Conservation (phyloP, 768 basidiomycete species). For the Leucocoprinus leucothites region DNA sequence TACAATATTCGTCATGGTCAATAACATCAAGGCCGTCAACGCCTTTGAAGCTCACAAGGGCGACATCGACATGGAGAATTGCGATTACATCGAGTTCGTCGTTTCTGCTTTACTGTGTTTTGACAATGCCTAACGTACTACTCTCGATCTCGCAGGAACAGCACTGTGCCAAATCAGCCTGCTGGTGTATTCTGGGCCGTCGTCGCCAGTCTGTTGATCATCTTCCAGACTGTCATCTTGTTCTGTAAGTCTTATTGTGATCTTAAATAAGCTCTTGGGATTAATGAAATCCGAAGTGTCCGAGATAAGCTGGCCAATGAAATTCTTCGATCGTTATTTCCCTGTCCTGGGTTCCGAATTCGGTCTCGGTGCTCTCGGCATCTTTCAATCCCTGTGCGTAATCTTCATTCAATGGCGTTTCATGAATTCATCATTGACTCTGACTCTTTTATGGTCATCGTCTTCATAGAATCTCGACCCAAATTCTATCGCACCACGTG, state of each 20-base stretch:
- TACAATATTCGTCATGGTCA: slow-evolving; percentile 70
- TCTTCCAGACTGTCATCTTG: slow-evolving; percentile 76
- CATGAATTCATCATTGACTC: neutral
- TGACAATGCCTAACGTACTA: neutral
- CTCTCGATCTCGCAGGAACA: slow-evolving; percentile 40
- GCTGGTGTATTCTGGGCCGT: slow-evolving; percentile 93
- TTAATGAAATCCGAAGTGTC: slow-evolving; percentile 40
- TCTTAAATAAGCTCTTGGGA: neutral
- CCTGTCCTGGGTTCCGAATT: slow-evolving; percentile 86
- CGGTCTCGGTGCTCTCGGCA: slow-evolving; percentile 84
- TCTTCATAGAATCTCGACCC: slow-evolving; percentile 55
- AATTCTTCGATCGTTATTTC: slow-evolving; percentile 85
- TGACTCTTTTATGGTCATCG: neutral
- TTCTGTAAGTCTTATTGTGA: slow-evolving; percentile 40
- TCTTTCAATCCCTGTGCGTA: slow-evolving; percentile 76
- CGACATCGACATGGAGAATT: slow-evolving; percentile 42
- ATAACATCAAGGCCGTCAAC: slow-evolving; percentile 76
- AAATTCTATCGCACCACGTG: slow-evolving; percentile 75
- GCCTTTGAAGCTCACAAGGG: slow-evolving; percentile 45
- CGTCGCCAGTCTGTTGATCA: slow-evolving; percentile 79
- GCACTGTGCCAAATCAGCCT: slow-evolving; percentile 90
- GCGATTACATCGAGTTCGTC: slow-evolving; percentile 78
- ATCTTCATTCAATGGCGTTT: neutral
- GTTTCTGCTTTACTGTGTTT: neutral
- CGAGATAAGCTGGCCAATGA: slow-evolving; percentile 73